A percentile compares a stretch with the other conserved stretches of the same genome.
These are phyloP conservation scores for Capronia americana DNA, from an alignment of 2,329 filamentous ascomycete genomes.

Conservation along the genomic window DNA sequence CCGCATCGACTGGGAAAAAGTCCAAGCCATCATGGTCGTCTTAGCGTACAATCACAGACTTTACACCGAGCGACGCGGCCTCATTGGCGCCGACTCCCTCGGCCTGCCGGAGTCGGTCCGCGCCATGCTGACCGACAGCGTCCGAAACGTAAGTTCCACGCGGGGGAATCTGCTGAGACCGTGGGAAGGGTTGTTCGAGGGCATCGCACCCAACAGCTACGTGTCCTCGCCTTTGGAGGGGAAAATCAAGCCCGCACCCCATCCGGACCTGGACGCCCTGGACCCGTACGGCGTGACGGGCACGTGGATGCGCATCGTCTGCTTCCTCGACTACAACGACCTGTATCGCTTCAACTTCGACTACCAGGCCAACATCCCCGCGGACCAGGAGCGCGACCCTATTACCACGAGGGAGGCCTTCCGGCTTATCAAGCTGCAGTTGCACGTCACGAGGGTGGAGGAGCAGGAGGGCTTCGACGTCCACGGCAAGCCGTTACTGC, in stretches of 20 bases:
- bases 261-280: conserved; percentile 52
- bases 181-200: conserved; percentile 39
- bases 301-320: conserved; percentile 69
- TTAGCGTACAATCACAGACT: conserved; percentile 67
- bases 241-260: conserved; percentile 39
- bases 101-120: not conserved
- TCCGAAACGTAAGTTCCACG: conserved; percentile 5
- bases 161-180: conserved; percentile 17
- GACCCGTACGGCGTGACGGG: conserved; percentile 77
- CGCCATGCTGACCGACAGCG: conserved; percentile 17
- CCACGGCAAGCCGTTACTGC: conserved; percentile 43
- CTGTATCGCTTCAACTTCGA: conserved; percentile 75
- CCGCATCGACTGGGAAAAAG: conserved; percentile 77
- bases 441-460: conserved; percentile 67
- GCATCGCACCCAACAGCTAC: conserved; percentile 39
- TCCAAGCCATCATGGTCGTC: conserved; percentile 75
- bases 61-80: conserved; percentile 44
- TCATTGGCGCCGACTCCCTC: conserved; percentile 9
- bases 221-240: conserved; percentile 35
- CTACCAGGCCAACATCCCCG: conserved; percentile 48
- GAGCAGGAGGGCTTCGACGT: conserved; percentile 62
- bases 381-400: conserved; percentile 57
- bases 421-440: conserved; percentile 71
- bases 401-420: conserved; percentile 71
- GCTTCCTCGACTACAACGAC: conserved; percentile 71